phyloP scores from a whole-genome alignment of 805 yeast species.

The Lipomyces mesembrius region DNA sequence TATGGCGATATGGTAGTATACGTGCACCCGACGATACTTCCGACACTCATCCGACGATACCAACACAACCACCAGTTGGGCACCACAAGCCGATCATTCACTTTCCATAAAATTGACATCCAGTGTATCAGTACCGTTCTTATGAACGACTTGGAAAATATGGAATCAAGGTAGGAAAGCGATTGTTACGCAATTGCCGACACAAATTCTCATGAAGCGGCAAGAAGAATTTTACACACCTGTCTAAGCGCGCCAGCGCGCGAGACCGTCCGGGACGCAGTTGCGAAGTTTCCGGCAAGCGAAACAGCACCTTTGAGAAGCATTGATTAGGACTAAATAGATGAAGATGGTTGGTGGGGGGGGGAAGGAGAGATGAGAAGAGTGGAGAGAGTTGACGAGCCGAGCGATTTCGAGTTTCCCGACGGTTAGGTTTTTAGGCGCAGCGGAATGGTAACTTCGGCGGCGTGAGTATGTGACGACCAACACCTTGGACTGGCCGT shows the following conservation, averaged over 20 bases:
- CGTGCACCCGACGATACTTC: background rate
- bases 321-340: conserved; percentile 18
- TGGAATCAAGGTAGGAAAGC: background rate
- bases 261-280: conserved; percentile 25
- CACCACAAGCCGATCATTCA: background rate
- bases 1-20: background rate
- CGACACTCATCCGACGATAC: background rate
- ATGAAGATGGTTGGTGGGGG: conserved; percentile 2
- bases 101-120: background rate
- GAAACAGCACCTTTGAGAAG: conserved; percentile 22
- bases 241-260: conserved; percentile 38
- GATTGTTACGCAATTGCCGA: background rate
- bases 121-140: background rate
- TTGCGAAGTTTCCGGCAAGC: conserved; percentile 19
- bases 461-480: no score
- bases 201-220: background rate
- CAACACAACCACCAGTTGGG: background rate
- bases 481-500: no score
- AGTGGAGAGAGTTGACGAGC: background rate
- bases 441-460: no score
- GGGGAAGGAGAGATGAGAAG: conserved; percentile 4
- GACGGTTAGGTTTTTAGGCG: background rate
- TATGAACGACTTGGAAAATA: background rate
- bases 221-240: conserved; percentile 20
- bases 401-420: background rate